Evolutionary conservation across 23 red algal genomes (phyloP).

Genomic region (Chondrus crispus): DNA sequence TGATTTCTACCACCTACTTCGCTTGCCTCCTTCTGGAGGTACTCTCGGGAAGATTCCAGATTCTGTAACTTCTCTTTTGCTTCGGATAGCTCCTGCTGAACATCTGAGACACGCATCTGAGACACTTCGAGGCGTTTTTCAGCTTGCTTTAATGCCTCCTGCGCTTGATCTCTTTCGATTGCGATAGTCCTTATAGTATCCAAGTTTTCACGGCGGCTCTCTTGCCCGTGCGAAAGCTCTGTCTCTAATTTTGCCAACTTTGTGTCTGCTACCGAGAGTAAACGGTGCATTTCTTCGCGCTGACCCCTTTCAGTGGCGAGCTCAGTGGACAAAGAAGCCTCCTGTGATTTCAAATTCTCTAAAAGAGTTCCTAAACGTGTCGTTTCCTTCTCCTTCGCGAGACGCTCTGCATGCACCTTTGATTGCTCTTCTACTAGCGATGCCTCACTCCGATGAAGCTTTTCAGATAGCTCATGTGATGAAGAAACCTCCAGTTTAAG

Average conservation of each 20-base stretch:
- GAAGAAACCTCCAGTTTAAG: background rate
- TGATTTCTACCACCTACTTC: background rate
- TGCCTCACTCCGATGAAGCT: background rate
- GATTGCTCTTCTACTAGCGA: background rate
- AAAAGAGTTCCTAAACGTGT: background rate
- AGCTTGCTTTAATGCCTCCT: too few species aligned
- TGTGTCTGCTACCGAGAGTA: background rate
- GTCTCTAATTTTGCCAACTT: background rate
- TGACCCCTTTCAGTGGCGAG: background rate
- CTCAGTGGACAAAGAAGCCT: background rate
- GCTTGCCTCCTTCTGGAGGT: background rate
- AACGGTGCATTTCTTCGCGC: background rate
- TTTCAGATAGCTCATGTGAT: background rate
- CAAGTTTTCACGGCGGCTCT: background rate
- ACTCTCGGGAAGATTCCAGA: background rate
- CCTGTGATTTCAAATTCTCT: constrained; percentile 12
- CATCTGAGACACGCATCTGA: background rate
- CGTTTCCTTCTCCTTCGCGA: background rate
- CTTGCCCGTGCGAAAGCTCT: background rate
- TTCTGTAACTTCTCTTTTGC: background rate
- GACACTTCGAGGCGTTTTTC: background rate
- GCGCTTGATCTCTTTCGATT: background rate
- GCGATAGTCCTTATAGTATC: background rate
- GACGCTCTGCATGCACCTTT: constrained; percentile 12
- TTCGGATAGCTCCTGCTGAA: background rate